phyloP scores from a whole-genome alignment of 345 rosid species.

The Salix arbutifolia region DNA sequence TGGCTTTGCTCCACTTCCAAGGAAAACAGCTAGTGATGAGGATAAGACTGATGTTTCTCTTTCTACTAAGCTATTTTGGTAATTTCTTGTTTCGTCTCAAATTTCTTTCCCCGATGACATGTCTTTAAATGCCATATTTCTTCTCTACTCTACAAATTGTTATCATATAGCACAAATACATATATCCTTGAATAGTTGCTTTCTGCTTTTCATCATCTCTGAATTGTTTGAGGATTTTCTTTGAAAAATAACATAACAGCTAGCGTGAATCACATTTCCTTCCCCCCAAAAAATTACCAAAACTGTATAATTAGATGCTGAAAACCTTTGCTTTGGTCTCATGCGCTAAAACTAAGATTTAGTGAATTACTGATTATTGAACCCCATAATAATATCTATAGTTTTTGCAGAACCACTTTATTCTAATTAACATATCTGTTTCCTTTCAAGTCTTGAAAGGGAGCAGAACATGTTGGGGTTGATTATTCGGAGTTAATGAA shows the following conservation, averaged over 20 bases:
- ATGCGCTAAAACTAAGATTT: not conserved
- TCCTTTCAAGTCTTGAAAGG: too few species aligned
- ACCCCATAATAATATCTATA: not conserved
- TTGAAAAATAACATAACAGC: not conserved
- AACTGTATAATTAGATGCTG: not conserved
- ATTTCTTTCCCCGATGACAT: not conserved
- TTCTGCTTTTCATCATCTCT: not conserved
- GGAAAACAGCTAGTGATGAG: constrained; percentile 57
- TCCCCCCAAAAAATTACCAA: not conserved
- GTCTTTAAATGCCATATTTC: not conserved
- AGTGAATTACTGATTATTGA: not conserved
- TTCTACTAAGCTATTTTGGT: constrained; percentile 63
- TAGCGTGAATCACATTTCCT: not conserved
- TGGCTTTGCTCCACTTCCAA: constrained; percentile 98
- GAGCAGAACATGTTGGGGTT: too few species aligned
- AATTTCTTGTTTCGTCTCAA: constrained; percentile 14
- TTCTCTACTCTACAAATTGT: not conserved
- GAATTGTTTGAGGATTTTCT: not conserved
- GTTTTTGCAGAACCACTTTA: not conserved
- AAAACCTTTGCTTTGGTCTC: not conserved
- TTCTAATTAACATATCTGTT: too few species aligned
- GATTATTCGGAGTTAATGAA: too few species aligned
- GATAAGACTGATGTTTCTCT: constrained; percentile 41
- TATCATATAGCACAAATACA: not conserved
- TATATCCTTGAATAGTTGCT: not conserved